Base-by-base conservation (phyloP, 2,329 filamentous ascomycete species). In the Arthrocladium fulminans region DNA sequence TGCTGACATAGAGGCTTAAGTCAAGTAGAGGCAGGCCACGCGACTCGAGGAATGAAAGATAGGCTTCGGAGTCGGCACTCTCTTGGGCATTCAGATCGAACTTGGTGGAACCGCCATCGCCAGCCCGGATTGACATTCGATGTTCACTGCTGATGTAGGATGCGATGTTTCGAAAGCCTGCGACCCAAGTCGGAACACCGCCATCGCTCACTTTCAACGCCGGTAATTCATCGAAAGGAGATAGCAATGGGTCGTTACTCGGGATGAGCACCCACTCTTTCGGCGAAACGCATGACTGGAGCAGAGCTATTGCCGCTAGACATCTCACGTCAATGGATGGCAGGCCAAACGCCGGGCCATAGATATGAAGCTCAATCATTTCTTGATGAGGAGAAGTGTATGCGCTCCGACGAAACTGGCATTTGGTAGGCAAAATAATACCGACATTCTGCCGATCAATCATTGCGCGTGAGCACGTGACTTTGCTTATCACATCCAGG, bases 321-420 rank as follows among this genome's bases (percentile, higher is more conserved):
- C 89, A 97, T 71, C 94, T 86, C 39, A 90, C 75, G 61, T 97
- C 89, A 60, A 97, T 84, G 37, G 92, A 97, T 12, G 90, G 83
- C 38, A 96, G 78, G 34, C 81, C 82, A 65, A 95, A 94, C 34
- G 86, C 89, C 47, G 88, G 83, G 43, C 89, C 89, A 84, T 89
- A 94, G 61, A 95, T 77, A 68, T 95, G 85, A 51, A 98, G 78
- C 29, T 47, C 44, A 24, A 47, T 32, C 32, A 47, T 39, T 24
- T 2, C 24, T 41, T 35, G n/a, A 25, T 20, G 9, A 40, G 37
- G 17, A 40, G 17, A 22, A 7, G 9, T 10, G 19, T 10, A 6
- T 24, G 13, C 39, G 3, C 6, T 41, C 7, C 8, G 10, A 10
- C 4, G 24, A 10, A 41, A 8, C n/a, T 10, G 20, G 20, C 39